Conservation (phyloP, 2,329 filamentous ascomycete species). For the Phaeomoniella chlamydospora region DNA sequence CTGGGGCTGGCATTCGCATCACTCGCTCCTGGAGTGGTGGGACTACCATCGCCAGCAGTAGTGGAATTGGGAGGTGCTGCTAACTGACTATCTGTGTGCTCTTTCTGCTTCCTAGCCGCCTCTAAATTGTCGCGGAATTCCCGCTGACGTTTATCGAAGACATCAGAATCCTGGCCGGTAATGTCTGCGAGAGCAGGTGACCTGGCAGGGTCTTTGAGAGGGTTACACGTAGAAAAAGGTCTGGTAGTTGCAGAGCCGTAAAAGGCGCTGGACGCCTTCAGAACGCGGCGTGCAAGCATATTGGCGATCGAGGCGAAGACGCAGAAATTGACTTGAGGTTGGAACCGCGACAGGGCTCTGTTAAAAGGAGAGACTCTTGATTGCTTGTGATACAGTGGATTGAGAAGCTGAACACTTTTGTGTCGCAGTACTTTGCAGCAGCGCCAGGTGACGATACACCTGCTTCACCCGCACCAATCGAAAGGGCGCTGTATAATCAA, state of each 20-base stretch:
- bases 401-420: too few relatives aligned
- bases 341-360: too few relatives aligned
- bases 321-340: too few relatives aligned
- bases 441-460: too few relatives aligned
- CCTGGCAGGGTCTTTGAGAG: conserved; percentile 20
- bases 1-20: conserved; percentile 29
- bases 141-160: conserved; percentile 73
- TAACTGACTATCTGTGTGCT: conserved; percentile 72
- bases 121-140: conserved; percentile 72
- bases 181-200: conserved; percentile 79
- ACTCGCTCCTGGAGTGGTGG: conserved; percentile 22
- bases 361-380: too few relatives aligned
- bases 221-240: conserved; percentile 40
- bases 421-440: too few relatives aligned
- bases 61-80: conserved; percentile 27
- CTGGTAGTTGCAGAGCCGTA: conserved; percentile 37
- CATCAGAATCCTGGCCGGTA: conserved; percentile 52
- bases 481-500: too few relatives aligned
- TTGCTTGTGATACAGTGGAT: too few relatives aligned
- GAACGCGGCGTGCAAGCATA: conserved; percentile 32
- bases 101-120: conserved; percentile 60
- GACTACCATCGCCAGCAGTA: conserved; percentile 16
- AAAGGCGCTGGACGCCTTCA: conserved; percentile 29
- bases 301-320: conserved; percentile 6
- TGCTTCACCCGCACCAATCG: too few relatives aligned